Evolutionary conservation across 2,329 filamentous ascomycete genomes (phyloP), one percentile per base, ranked within the genome.

Genomic region (Neurospora sp.): DNA sequence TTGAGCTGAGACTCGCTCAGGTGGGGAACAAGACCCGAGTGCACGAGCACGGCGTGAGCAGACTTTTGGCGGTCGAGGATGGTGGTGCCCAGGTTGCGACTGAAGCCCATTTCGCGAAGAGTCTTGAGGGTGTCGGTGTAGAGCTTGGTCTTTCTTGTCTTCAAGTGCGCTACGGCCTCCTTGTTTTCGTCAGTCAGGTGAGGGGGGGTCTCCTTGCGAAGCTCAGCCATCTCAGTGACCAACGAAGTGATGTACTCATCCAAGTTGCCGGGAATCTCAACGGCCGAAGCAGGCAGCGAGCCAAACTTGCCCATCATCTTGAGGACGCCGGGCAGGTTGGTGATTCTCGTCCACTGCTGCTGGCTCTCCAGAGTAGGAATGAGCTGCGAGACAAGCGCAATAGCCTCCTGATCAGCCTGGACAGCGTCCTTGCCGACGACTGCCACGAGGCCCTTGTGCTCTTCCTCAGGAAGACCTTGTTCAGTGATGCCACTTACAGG

Each of bases 171-270:
- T 71, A 97, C 88, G 17, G 86, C 79, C 11, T 89, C 86, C 77
- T 94, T 95, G 79, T 96, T 97, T 62, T 97, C 94, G 36, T 97
- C 92, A 0, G 87, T 97, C 66, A 97, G 81, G n/a, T 86, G 85
- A 0, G 87, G 83, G 0, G 96, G 96, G 0, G 96, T 99, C 73
- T 93, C 91, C 71, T 93, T 92, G 73, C 91, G 91, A 71, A 98
- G 86, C 71, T 93, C 88, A 2, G 86, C 82, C 73, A 93, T 91
- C 1, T 88, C 89, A 0, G 86, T 83, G 67, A 89, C 84, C 38
- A 97, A 83, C 72, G 90, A 88, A 0, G 83, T 81, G n/a, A 92
- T 82, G 77, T 96, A 96, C 0, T 82, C 82, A 46, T 90, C 84
- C 8, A 97, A 80, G 70, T 89, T 85, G 2, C 82, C 79, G 0